Evolutionary conservation across 169 alveolate species (phyloP), one percentile per base, ranked within the genome.

Genomic region (Eimeria brunetti): DNA sequence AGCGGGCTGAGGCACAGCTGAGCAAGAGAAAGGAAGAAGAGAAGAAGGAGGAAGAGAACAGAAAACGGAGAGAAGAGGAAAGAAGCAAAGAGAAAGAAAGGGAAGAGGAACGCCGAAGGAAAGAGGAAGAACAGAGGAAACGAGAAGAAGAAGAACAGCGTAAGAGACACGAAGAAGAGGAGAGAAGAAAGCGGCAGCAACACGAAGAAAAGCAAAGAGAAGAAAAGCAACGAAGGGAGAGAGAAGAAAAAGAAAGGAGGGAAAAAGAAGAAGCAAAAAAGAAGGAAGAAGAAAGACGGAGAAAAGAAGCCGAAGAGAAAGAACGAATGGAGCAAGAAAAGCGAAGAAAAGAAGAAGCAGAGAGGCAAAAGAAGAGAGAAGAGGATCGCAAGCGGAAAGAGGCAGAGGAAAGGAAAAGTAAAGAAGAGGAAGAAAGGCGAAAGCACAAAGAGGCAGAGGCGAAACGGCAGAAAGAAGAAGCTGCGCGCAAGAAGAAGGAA

Each of bases 401-500:
- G 80, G 12, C 7, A 20, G 46, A 69, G 49, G n/a, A 69, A 36
- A 11, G 9, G 38, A 44, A n/a, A n/a, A 36, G 12, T 16, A 69
- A 69, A n/a, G 22, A 36, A 69, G 46, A 27, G 22, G 80, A 69
- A 36, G 80, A 69, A 69, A 36, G 46, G 18, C 64, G 64, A 18
- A 9, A 56, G 64, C 64, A 56, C 24, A 9, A 56, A 18, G n/a
- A 69, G 80, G 51, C 20, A 69, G 49, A 69, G n/a, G 46, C 11
- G n/a, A 69, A 69, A 20, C 41, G n/a, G n/a, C 80, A n/a, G n/a
- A n/a, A 69, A 36, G 80, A 69, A 20, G 80, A 69, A 69, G 80
- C 51, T n/a, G n/a, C n/a, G n/a, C 9, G 64, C 24, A 56, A 56
- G 64, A 9, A 56, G 64, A 9, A 56, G 64, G 64, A 30, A 44